Percentiles rank a stretch among this genome's conserved stretches.
These are phyloP conservation scores for Trichoderma reesei DNA, from an alignment of 495 filamentous ascomycete genomes.

Conservation along the genomic window DNA sequence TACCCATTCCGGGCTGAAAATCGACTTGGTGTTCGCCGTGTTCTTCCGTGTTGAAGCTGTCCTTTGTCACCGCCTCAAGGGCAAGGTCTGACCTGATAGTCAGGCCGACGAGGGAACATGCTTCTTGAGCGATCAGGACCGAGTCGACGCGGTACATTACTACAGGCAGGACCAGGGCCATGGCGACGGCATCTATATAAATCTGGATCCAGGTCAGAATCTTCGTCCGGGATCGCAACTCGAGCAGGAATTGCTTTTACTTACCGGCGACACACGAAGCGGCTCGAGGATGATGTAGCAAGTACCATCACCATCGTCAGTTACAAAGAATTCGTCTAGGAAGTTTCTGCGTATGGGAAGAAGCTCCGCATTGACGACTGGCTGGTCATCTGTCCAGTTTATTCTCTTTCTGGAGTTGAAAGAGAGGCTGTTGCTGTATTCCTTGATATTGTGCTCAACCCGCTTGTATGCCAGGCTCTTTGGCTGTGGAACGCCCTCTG, in stretches of 20 bases:
- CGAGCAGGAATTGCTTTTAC: constrained; percentile 18
- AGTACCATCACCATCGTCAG: constrained; percentile 25
- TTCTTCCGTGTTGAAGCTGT: constrained; percentile 83
- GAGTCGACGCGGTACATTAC: constrained; percentile 77
- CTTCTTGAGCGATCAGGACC: constrained; percentile 69
- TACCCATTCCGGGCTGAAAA: constrained; percentile 82
- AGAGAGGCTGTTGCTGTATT: constrained; percentile 37
- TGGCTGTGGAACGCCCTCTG: constrained; percentile 24
- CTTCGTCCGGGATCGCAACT: too few relatives aligned
- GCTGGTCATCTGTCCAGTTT: constrained; percentile 51
- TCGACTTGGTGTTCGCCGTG: constrained; percentile 61
- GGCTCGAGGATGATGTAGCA: constrained; percentile 43
- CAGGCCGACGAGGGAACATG: constrained; percentile 43
- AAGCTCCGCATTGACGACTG: constrained; percentile 65
- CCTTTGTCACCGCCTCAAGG: constrained; percentile 88
- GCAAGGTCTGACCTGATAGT: constrained; percentile 60
- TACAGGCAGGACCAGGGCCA: constrained; percentile 66
- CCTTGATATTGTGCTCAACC: constrained; percentile 28
- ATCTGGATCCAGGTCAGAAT: constrained; percentile 41
- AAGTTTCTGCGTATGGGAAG: constrained; percentile 72
- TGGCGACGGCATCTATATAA: constrained; percentile 51
- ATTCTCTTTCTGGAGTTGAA: constrained; percentile 19
- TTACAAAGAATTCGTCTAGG: constrained; percentile 47
- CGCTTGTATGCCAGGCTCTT: constrained; percentile 18
- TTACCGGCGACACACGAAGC: constrained; percentile 64